Evolutionary conservation across 768 basidiomycete genomes (phyloP).

Genomic region (Suillus subaureus): DNA sequence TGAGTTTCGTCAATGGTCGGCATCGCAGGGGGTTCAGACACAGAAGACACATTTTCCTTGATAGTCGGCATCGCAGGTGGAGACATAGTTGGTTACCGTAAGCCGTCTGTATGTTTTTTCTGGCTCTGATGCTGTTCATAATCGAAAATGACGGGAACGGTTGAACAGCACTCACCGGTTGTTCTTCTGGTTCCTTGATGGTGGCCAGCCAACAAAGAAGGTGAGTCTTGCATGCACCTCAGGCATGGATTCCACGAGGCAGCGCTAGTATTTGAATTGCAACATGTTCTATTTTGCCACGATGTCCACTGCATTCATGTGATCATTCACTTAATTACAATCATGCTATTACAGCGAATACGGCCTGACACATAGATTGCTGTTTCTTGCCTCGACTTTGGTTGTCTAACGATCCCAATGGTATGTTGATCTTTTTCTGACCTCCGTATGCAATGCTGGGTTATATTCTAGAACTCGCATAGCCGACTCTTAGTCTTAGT

Average conservation of each 20-base stretch:
- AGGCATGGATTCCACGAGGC: background rate
- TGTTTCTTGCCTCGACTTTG: background rate
- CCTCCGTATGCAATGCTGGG: background rate
- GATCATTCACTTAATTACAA: background rate
- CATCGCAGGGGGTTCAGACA: background rate
- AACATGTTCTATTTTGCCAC: background rate
- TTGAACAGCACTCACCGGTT: background rate
- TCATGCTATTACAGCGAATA: background rate
- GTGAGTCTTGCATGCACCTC: background rate
- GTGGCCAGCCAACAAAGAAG: background rate
- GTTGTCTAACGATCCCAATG: background rate
- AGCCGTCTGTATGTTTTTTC: background rate
- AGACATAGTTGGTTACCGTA: background rate
- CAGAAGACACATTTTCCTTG: background rate
- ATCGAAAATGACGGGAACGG: background rate
- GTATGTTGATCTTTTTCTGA: background rate
- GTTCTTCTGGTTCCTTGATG: background rate
- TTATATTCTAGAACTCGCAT: background rate
- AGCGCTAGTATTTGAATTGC: background rate
- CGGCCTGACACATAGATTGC: background rate
- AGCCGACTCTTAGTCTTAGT: background rate
- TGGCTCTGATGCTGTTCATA: background rate
- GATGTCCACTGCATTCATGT: background rate
- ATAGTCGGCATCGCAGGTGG: background rate
- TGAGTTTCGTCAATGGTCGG: background rate